Evolutionary conservation across 441 rosid genomes (phyloP).

Genomic region (Adansonia grandidieri): DNA sequence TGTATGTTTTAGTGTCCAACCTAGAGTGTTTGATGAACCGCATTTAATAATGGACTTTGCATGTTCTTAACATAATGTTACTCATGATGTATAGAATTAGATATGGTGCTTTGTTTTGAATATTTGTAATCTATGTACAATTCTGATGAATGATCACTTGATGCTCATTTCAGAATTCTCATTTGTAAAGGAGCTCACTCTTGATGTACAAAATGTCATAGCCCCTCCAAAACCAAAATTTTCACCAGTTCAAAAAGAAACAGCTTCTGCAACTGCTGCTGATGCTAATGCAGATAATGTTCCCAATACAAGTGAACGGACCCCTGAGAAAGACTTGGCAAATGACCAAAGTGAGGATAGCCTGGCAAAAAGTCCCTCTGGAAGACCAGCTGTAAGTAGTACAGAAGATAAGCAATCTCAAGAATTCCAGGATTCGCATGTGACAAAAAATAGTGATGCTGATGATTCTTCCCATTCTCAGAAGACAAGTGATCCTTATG

Average conservation of each 20-base stretch:
- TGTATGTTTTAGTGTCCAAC: neutral
- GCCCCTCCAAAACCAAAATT: slow-evolving; percentile 85
- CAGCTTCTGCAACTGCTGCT: slow-evolving; percentile 44
- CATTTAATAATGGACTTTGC: slow-evolving; percentile 21
- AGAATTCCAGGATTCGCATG: slow-evolving; percentile 54
- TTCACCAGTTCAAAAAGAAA: slow-evolving; percentile 40
- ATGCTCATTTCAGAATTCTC: slow-evolving; percentile 61
- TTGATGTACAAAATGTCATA: slow-evolving; percentile 82
- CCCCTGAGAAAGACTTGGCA: slow-evolving; percentile 54
- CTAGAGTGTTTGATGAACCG: neutral
- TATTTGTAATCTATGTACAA: neutral
- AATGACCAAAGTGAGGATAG: slow-evolving; percentile 54
- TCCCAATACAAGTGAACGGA: slow-evolving; percentile 44
- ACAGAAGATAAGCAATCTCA: slow-evolving; percentile 48
- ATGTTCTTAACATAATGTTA: neutral
- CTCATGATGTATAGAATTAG: neutral
- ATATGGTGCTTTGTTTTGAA: slow-evolving; percentile 11
- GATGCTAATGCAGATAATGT: slow-evolving; percentile 51
- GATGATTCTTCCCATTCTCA: slow-evolving; percentile 63
- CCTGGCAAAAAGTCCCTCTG: slow-evolving; percentile 43
- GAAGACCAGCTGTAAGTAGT: slow-evolving; percentile 44
- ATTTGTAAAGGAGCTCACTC: slow-evolving; percentile 90
- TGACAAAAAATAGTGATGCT: slow-evolving; percentile 40
- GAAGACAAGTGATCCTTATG: slow-evolving; percentile 35
- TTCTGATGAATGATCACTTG: slow-evolving; percentile 24